These are phyloP conservation scores for Calonectria honghensis DNA, from an alignment of 2,329 filamentous ascomycete species.

Conservation along the genomic window DNA sequence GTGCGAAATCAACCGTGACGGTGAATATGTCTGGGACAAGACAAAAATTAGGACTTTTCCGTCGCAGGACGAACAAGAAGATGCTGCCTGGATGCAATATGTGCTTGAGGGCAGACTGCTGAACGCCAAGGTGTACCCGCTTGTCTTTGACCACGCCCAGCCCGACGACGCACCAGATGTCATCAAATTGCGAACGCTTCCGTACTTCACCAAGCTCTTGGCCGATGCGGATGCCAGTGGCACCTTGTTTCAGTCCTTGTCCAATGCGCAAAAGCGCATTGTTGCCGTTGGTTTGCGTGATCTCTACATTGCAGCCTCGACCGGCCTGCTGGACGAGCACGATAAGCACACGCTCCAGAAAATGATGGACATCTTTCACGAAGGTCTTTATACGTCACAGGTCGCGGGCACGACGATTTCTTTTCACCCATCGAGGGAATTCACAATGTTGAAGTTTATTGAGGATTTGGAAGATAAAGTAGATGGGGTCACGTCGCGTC, in stretches of 20 bases:
- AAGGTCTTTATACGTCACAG: neutral
- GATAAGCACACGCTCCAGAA: neutral
- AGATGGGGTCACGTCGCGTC: neutral
- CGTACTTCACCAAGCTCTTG: conserved; percentile 13
- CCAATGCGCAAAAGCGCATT: neutral
- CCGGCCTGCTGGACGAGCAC: neutral
- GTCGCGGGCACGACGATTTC: conserved; percentile 1
- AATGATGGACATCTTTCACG: neutral
- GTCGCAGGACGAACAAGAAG: neutral
- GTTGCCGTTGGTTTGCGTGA: conserved; percentile 32
- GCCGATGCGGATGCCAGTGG: neutral
- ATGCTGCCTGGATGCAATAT: conserved; percentile 5
- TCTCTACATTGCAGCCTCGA: conserved; percentile 21
- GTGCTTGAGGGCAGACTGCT: conserved; percentile 21
- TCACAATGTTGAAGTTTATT: conserved; percentile 25
- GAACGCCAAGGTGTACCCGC: conserved; percentile 24
- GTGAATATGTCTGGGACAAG: conserved; percentile 1
- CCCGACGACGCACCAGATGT: conserved; percentile 1
- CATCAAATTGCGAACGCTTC: conserved; percentile 7
- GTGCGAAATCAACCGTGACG: conserved; percentile 18
- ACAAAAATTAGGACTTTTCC: conserved; percentile 18
- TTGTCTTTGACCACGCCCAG: conserved; percentile 11
- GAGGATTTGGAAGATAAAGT: conserved; percentile 30
- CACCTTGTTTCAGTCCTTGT: neutral
- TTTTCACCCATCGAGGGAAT: conserved; percentile 14